Percentiles rank a stretch among this genome's conserved stretches.
Conservation (phyloP, 2,329 filamentous ascomycete species). For the Diaporthe citrichinensis region DNA sequence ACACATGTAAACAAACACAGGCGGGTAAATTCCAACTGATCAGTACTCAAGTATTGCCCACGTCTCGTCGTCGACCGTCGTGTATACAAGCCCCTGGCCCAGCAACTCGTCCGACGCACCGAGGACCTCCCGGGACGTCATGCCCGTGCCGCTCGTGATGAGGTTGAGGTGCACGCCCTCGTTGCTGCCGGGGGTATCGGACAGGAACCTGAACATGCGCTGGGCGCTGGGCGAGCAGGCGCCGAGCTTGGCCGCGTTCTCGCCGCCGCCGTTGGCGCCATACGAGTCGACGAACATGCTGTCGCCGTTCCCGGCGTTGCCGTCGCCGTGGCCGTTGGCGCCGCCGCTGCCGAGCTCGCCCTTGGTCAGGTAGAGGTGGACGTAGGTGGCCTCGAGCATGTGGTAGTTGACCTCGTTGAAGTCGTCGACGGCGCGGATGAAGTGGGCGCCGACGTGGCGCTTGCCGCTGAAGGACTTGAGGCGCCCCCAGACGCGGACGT, state of each 20-base stretch:
- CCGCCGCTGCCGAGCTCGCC: slow-evolving; percentile 68
- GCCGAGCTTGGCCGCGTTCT: slow-evolving; percentile 58
- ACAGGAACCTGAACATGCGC: slow-evolving; percentile 80
- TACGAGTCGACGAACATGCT: slow-evolving; percentile 71
- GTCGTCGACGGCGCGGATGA: slow-evolving; percentile 84
- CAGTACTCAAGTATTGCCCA: slow-evolving; percentile 86
- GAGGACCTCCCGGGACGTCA: slow-evolving; percentile 79
- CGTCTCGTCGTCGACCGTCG: slow-evolving; percentile 92
- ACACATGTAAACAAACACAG: slow-evolving; percentile 25
- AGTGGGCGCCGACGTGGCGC: slow-evolving; percentile 83
- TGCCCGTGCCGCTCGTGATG: slow-evolving; percentile 75
- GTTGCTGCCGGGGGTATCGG: slow-evolving; percentile 76
- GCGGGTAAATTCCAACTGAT: slow-evolving; percentile 13
- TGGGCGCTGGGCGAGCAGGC: slow-evolving; percentile 70
- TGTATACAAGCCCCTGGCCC: slow-evolving; percentile 82
- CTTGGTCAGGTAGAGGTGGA: slow-evolving; percentile 86
- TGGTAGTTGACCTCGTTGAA: slow-evolving; percentile 96
- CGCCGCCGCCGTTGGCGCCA: slow-evolving; percentile 56
- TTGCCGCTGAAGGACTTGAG: slow-evolving; percentile 89
- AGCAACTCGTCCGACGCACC: slow-evolving; percentile 87
- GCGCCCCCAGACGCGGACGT: slow-evolving; percentile 88
- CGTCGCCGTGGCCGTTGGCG: slow-evolving; percentile 52
- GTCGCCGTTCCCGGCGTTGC: slow-evolving; percentile 57
- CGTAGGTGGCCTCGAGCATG: slow-evolving; percentile 88
- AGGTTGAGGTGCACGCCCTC: slow-evolving; percentile 88